Base-by-base conservation (phyloP, 306 rosid genomes). In the Sicyos edulis region DNA sequence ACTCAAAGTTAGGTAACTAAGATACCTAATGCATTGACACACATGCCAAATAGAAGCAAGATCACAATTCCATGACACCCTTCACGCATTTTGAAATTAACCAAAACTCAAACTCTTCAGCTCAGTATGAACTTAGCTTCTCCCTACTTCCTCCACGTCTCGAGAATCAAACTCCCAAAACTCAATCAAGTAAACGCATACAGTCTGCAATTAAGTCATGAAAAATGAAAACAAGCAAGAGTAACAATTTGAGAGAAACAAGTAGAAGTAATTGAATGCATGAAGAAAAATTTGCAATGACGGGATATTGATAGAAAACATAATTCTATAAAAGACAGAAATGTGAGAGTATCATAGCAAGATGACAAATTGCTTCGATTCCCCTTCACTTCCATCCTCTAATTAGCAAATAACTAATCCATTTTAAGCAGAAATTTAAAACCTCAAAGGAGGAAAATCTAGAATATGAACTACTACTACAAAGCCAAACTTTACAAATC, bases 1-100 rank as follows among this genome's bases (percentile, higher is more conserved):
- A 22, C 16, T 16, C 16, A 8, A 34, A 15, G 72, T 2, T 72
- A 19, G 72, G 32, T 34, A 32, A 21, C 11, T 10, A 74, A 9
- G 53, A 78, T 89, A 95, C 99, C 99, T 76, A 64, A 80, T 70
- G 79, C 53, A 74, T 79, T 29, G 76, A 85, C 64, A 61, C 86
- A 76, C 80, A 84, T 64, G 79, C 87, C 81, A 73, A 81, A 2
- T 6, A 84, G 63, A 61, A 91, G 86, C 73, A 89, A 54, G 74
- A 89, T 68, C 77, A 86, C 80, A 77, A 81, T 61, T 67, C 81
- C 74, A 22, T 54, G 21, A 81, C 96, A 80, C 77, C 24, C 74
- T 80, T 65, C 52, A 62, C 70, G 85, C 92, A 70, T 85, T 92
- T 83, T 91, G 63, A 29, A 73, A 72, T 75, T 88, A 82, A 75